These are phyloP conservation scores for Melaleuca quinquenervia DNA, from an alignment of 345 rosid species.

Conservation along the genomic window DNA sequence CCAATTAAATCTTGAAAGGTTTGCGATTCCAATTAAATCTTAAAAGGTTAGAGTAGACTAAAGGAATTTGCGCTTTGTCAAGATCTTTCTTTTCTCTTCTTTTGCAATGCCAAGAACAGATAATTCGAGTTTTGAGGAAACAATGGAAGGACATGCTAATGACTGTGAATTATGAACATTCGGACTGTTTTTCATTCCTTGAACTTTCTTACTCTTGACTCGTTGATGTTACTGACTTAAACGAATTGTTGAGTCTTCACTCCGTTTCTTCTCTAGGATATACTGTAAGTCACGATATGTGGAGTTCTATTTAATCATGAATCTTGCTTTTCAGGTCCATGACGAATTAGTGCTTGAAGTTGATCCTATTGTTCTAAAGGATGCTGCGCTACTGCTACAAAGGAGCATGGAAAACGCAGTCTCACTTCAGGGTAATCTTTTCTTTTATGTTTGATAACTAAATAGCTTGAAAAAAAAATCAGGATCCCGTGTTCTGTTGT, in stretches of 20 bases:
- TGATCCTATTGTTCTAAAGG: slow-evolving; percentile 56
- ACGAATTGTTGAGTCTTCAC: neutral
- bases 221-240: neutral
- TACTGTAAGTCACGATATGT: neutral
- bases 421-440: slow-evolving; percentile 44
- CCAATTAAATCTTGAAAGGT: neutral
- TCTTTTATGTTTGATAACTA: neutral
- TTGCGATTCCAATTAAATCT: neutral
- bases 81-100: neutral
- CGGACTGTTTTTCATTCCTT: neutral
- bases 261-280: neutral
- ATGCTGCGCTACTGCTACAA: slow-evolving; percentile 60
- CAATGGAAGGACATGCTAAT: neutral
- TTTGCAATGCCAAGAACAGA: neutral
- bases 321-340: slow-evolving; percentile 46
- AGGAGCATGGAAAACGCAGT: slow-evolving; percentile 79
- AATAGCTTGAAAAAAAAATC: neutral
- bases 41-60: neutral
- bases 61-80: neutral
- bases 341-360: slow-evolving; percentile 89
- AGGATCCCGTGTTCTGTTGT: neutral
- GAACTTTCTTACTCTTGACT: neutral
- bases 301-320: neutral
- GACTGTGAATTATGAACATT: neutral
- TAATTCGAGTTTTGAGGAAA: neutral